Evolutionary conservation across 768 basidiomycete species (phyloP).

Genomic region (Macrolepiota albuminosa): DNA sequence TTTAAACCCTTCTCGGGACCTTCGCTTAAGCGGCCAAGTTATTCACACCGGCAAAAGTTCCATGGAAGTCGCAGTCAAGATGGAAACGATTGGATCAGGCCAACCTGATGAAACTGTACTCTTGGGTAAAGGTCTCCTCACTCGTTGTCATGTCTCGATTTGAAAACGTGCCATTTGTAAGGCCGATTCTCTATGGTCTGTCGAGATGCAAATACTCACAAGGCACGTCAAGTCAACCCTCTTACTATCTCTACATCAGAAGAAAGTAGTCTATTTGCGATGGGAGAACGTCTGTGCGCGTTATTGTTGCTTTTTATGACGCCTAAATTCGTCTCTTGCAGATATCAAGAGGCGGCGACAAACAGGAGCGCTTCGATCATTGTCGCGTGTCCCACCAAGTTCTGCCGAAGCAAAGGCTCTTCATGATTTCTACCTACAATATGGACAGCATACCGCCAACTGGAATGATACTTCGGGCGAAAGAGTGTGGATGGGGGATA

Average conservation of each 20-base stretch:
- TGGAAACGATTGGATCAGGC: constrained; percentile 58
- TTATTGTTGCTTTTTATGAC: not conserved
- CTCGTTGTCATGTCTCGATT: not conserved
- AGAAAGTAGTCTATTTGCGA: constrained; percentile 54
- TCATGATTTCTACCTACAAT: constrained; percentile 63
- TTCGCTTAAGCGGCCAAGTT: constrained; percentile 76
- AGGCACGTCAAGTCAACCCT: constrained; percentile 59
- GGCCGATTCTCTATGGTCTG: constrained; percentile 95
- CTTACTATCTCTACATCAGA: constrained; percentile 55
- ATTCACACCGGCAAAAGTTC: constrained; percentile 73
- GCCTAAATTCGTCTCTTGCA: constrained; percentile 18
- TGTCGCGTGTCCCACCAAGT: constrained; percentile 70
- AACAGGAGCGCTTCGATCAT: constrained; percentile 48
- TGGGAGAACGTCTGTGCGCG: constrained; percentile 60
- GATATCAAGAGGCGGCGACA: constrained; percentile 60
- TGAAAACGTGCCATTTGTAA: constrained; percentile 19
- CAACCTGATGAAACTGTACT: constrained; percentile 56
- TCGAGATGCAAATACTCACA: constrained; percentile 62
- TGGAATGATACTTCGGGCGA: constrained; percentile 24
- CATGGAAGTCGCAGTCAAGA: constrained; percentile 84
- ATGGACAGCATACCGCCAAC: constrained; percentile 38
- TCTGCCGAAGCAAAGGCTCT: constrained; percentile 63
- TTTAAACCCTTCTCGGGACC: constrained; percentile 56
- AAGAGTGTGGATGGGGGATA: constrained; percentile 73
- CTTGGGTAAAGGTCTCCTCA: constrained; percentile 40